These are phyloP conservation scores for Chaetomidium leptoderma DNA, from an alignment of 495 filamentous ascomycete species.

Conservation along the genomic window DNA sequence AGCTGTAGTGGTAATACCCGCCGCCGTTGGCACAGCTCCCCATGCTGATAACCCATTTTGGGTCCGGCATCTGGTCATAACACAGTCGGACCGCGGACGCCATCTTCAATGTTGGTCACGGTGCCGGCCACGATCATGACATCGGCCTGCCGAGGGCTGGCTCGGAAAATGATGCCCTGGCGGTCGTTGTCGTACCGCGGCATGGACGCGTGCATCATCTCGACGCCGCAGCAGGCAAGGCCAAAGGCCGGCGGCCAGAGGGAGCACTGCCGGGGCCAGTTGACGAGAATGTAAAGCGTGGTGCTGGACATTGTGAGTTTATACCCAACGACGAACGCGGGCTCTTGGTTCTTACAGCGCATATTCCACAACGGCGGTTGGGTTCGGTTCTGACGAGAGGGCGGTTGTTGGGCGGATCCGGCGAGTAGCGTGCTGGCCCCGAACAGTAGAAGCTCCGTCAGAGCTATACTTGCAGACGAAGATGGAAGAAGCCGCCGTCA, in stretches of 20 bases:
- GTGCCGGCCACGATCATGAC: constrained; percentile 98
- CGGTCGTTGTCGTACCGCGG: constrained; percentile 95
- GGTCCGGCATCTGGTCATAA: constrained; percentile 98
- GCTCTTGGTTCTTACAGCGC: constrained; percentile 68
- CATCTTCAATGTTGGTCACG: constrained; percentile 98
- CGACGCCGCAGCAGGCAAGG: constrained; percentile 91
- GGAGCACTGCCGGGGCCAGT: constrained; percentile 93
- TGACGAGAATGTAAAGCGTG: constrained; percentile 78
- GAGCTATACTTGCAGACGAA: constrained; percentile 27
- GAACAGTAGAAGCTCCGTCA: constrained; percentile 39
- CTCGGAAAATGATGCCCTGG: constrained; percentile 94
- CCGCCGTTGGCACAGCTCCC: constrained; percentile 89
- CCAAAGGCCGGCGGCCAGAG: constrained; percentile 98
- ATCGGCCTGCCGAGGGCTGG: constrained; percentile 89
- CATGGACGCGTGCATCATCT: constrained; percentile 98
- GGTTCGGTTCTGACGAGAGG: constrained; percentile 81
- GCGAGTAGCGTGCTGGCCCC: constrained; percentile 34
- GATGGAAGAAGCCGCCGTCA: not conserved
- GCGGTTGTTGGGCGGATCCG: constrained; percentile 58
- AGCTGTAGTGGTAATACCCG: constrained; percentile 92
- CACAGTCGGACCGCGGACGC: constrained; percentile 88
- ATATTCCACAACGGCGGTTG: constrained; percentile 93
- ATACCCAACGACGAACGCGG: not conserved
- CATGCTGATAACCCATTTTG: constrained; percentile 89
- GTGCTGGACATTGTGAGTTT: not conserved